These are phyloP conservation scores for Flaveria robusta DNA, from an alignment of 129 eudicot species.

Conservation along the genomic window DNA sequence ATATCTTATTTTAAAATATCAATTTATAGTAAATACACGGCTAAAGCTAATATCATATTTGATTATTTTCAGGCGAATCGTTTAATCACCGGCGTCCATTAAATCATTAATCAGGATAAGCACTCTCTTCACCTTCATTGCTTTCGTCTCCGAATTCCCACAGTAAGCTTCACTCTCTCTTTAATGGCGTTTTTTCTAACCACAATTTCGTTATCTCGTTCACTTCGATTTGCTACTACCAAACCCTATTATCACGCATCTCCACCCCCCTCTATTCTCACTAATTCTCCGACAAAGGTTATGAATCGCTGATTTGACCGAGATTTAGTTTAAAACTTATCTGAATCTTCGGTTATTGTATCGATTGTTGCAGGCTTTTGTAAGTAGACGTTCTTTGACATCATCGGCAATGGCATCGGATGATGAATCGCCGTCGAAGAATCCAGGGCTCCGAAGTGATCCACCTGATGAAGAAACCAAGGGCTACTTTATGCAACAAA, in stretches of 20 bases:
- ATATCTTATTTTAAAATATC: too few relatives aligned
- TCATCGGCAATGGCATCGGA: conserved; percentile 77
- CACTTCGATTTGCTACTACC: conserved; percentile 35
- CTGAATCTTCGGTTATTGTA: background rate
- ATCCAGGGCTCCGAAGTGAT: conserved; percentile 73
- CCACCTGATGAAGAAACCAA: conserved; percentile 75
- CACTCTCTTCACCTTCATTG: background rate
- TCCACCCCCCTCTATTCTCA: conserved; percentile 27
- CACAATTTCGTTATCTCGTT: conserved; percentile 40
- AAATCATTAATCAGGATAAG: conserved; percentile 3
- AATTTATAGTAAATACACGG: too few relatives aligned
- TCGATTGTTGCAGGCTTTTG: conserved; percentile 39
- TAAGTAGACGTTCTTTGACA: conserved; percentile 29
- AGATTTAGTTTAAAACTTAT: background rate
- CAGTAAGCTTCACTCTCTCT: conserved; percentile 36
- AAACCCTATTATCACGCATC: conserved; percentile 33
- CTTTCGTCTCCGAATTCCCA: conserved; percentile 25
- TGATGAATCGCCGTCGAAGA: conserved; percentile 68
- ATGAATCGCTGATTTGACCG: conserved; percentile 8
- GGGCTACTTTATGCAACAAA: conserved; percentile 87
- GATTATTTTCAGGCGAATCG: too few relatives aligned
- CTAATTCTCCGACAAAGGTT: conserved; percentile 26
- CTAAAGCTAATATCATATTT: too few relatives aligned
- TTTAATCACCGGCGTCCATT: conserved; percentile 22
- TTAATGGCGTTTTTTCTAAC: conserved; percentile 44